Conservation (phyloP, 1,284 basidiomycete species). For the Ganoderma leucocontextum region DNA sequence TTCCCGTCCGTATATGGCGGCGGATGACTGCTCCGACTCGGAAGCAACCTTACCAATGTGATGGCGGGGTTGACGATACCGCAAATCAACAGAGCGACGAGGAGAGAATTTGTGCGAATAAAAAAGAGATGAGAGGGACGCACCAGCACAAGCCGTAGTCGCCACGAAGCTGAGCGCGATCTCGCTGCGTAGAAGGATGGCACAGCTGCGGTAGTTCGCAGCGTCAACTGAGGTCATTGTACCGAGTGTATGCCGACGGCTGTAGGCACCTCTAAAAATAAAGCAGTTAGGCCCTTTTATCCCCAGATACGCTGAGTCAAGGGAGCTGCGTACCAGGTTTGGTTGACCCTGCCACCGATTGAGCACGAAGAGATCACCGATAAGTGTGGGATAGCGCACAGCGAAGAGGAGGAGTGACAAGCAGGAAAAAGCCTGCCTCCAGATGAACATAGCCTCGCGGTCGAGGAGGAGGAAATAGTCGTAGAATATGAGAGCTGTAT, state of each 20-base stretch:
- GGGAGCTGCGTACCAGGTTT: conserved; percentile 4
- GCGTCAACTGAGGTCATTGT: background rate
- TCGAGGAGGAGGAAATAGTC: conserved; percentile 24
- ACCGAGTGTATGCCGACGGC: background rate
- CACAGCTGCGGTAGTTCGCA: conserved; percentile 11
- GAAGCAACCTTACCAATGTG: conserved; percentile 12
- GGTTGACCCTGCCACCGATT: conserved; percentile 4
- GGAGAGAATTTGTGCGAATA: background rate
- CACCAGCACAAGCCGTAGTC: conserved; percentile 12
- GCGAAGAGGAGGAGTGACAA: conserved; percentile 19
- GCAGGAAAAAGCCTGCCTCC: conserved; percentile 6
- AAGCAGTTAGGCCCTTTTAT: background rate
- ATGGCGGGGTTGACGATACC: conserved; percentile 22
- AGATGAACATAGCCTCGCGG: conserved; percentile 18
- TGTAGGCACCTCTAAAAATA: background rate
- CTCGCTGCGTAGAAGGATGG: conserved; percentile 5
- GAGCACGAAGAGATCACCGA: conserved; percentile 15
- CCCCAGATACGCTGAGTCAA: background rate
- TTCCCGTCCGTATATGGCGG: background rate
- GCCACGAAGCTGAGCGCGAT: background rate
- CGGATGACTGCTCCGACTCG: background rate
- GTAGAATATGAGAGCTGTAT: conserved; percentile 19
- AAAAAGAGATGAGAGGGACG: background rate
- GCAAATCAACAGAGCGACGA: background rate
- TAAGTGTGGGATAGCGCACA: conserved; percentile 18